Evolutionary conservation across 129 eudicot species (phyloP), one percentile per base, ranked within the genome.

Genomic region (Daucus carota): DNA sequence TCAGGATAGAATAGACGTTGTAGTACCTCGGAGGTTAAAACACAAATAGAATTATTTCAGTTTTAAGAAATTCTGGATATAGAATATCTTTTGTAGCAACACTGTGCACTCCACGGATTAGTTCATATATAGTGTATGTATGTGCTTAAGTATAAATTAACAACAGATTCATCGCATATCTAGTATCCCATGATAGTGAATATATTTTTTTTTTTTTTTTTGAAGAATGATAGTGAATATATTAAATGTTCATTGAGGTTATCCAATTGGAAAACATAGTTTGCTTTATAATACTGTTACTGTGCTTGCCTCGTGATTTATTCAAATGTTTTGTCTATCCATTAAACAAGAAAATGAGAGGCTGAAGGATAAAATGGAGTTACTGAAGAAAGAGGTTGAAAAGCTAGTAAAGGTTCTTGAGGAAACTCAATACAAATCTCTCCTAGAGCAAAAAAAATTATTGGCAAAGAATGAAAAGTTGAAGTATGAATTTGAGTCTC

Each of bases 391-490:
- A 43, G 54, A 43, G 38, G 10, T 42, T 42, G 40, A 71, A 6
- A 28, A 26, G 54, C 24, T 22, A 42, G 34, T 41, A 8, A 71
- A 43, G 40, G 75, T 71, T 22, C 31, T 26, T 1, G 54, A 71
- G 47, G 75, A 71, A 43, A 24, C 31, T 11, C 57, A 71, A 42
- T 43, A 26, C 54, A 71, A 43, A 26, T 24, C 47, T 71, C 54
- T 26, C 54, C 57, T 71, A 47, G 75, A 71, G 75, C 57, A 17
- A 42, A 42, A 24, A 12, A 71, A 26, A 13, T 26, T 71, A 22
- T 43, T 71, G 57, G 57, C 75, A 13, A 47, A 71, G 75, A 43
- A 71, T 26, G 54, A 71, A 43, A 28, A 71, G 43, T 71, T 71
- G 54, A 26, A 71, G 36, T 4, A n/a, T 71, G 54, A 71, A 11